These are phyloP conservation scores for Eucalyptus decipiens DNA, from an alignment of 345 rosid genomes.

Conservation along the genomic window DNA sequence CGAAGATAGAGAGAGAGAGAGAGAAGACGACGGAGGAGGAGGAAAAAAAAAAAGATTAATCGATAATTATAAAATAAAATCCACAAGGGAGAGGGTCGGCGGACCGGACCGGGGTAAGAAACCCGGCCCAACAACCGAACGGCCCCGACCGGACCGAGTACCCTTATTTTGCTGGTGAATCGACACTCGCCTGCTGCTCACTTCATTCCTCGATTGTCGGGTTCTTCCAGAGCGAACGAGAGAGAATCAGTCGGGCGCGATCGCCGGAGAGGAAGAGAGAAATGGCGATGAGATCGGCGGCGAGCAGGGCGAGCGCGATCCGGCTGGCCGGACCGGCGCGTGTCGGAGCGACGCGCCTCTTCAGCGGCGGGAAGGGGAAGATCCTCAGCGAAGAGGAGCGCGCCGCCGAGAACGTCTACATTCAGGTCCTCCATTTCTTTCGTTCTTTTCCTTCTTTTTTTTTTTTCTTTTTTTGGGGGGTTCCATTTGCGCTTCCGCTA, in stretches of 20 bases:
- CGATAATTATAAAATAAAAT: not conserved
- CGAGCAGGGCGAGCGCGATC: slow-evolving; percentile 13
- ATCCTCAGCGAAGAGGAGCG: slow-evolving; percentile 74
- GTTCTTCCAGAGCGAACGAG: not conserved
- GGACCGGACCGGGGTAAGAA: not conserved
- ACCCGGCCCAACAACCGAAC: not conserved
- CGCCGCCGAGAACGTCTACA: slow-evolving; percentile 61
- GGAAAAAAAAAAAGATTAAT: not conserved
- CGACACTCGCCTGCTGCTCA: not conserved
- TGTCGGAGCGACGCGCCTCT: slow-evolving; percentile 21
- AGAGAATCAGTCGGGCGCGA: not conserved
- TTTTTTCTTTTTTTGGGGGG: no score
- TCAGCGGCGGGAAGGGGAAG: slow-evolving; percentile 58
- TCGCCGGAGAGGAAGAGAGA: not conserved
- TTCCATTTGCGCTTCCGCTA: not conserved
- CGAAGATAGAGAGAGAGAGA: not conserved
- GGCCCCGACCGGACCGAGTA: not conserved
- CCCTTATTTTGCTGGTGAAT: not conserved
- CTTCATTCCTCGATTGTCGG: not conserved
- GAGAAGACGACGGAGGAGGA: not conserved
- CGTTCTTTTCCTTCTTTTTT: not conserved
- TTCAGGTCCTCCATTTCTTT: slow-evolving; percentile 27
- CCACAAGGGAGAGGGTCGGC: no score
- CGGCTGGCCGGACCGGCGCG: slow-evolving; percentile 31
- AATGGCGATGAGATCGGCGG: slow-evolving; percentile 35